Conservation (phyloP, 441 rosid species). For the Erodium texanum region DNA sequence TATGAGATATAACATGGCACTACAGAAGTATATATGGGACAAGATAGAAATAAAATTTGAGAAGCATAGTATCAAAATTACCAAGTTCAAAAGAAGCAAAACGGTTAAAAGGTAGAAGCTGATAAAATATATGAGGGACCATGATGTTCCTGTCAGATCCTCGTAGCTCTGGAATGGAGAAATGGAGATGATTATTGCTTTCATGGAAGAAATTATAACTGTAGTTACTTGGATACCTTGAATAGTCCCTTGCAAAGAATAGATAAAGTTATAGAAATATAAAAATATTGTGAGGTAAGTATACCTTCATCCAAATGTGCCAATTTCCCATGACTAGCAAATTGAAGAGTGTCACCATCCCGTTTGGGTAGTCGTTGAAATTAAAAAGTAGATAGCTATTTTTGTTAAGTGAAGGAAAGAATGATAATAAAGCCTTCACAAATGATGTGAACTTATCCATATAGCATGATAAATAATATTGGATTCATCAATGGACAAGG, state of each 20-base stretch:
- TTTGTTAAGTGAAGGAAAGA: conserved; percentile 33
- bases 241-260: background rate
- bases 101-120: conserved; percentile 84
- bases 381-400: conserved; percentile 74
- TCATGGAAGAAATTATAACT: conserved; percentile 10
- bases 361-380: conserved; percentile 95
- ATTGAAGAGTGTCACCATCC: conserved; percentile 95
- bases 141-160: conserved; percentile 71
- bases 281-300: background rate
- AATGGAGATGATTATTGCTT: conserved; percentile 16
- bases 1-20: background rate
- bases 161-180: conserved; percentile 60
- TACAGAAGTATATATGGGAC: background rate
- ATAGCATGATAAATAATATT: background rate
- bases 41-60: background rate
- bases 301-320: conserved; percentile 97
- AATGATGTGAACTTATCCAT: background rate
- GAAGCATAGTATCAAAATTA: conserved; percentile 27
- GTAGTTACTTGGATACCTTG: background rate
- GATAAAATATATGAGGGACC: conserved; percentile 73
- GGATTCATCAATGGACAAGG: conserved; percentile 30
- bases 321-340: conserved; percentile 85
- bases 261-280: conserved; percentile 1
- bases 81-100: conserved; percentile 83
- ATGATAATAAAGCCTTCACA: background rate